Conservation (phyloP, 169 alveolate genomes). For the Plasmodium coatneyi region DNA sequence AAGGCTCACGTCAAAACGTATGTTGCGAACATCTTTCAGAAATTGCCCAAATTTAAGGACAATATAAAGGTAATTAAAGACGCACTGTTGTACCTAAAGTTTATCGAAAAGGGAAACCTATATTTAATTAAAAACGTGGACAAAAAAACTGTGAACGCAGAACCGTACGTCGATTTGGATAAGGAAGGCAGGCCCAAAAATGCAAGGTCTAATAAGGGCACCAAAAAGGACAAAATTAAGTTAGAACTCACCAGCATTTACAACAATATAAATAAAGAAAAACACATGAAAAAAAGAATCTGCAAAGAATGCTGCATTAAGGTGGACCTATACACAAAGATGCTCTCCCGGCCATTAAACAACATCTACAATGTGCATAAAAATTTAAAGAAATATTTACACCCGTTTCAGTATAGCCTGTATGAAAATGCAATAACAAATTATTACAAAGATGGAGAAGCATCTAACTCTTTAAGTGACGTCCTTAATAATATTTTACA, state of each 20-base stretch:
- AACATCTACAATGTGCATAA: conserved; percentile 56
- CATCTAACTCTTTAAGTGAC: conserved; percentile 31
- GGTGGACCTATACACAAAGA: conserved; percentile 60
- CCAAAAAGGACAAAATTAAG: conserved; percentile 56
- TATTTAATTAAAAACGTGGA: conserved; percentile 67
- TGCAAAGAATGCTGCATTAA: conserved; percentile 71
- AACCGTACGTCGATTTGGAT: conserved; percentile 61
- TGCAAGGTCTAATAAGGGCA: conserved; percentile 40
- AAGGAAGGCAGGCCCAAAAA: conserved; percentile 21
- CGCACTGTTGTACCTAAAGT: conserved; percentile 59
- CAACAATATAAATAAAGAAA: conserved; percentile 70
- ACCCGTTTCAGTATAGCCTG: conserved; percentile 66
- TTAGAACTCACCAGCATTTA: conserved; percentile 64
- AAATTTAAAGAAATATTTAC: conserved; percentile 57
- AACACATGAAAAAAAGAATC: conserved; percentile 71
- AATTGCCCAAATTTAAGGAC: conserved; percentile 64
- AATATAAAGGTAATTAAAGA: conserved; percentile 62
- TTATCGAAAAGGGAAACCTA: conserved; percentile 66
- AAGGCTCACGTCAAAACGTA: conserved; percentile 32
- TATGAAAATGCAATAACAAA: conserved; percentile 66
- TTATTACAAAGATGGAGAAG: conserved; percentile 60
- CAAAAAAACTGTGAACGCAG: conserved; percentile 36
- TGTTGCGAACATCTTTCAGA: conserved; percentile 53
- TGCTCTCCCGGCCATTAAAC: conserved; percentile 49
- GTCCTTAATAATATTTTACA: conserved; percentile 44